Percentiles rank a stretch among this genome's conserved stretches.
Evolutionary conservation across 2,329 filamentous ascomycete genomes (phyloP).

Genomic region (Curvularia verruculosa): DNA sequence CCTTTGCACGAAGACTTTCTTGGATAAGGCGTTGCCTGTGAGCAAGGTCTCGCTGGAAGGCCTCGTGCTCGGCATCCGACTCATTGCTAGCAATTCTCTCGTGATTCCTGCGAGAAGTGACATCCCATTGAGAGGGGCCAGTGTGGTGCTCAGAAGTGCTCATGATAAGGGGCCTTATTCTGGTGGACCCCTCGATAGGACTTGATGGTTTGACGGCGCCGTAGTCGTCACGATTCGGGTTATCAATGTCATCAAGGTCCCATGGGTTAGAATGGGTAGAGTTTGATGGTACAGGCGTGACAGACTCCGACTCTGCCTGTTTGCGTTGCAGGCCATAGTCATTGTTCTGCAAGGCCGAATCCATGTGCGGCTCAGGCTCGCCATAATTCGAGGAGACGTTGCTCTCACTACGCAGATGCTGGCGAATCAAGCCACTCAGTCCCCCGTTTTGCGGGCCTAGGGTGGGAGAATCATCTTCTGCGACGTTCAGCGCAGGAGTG

Average conservation of each 20-base stretch:
- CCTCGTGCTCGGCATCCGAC: constrained; percentile 65
- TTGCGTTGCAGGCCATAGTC: constrained; percentile 39
- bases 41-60: constrained; percentile 75
- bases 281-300: constrained; percentile 54
- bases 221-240: constrained; percentile 45
- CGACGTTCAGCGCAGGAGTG: constrained; percentile 17
- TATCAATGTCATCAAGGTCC: constrained; percentile 60
- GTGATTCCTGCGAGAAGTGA: constrained; percentile 56
- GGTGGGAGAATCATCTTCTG: constrained; percentile 75
- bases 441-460: constrained; percentile 70
- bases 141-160: constrained; percentile 22
- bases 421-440: constrained; percentile 79
- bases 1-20: constrained; percentile 73
- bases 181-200: constrained; percentile 37
- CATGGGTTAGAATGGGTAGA: constrained; percentile 61
- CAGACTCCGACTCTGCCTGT: constrained; percentile 41
- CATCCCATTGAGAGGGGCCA: constrained; percentile 51
- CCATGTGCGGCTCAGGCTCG: constrained; percentile 45
- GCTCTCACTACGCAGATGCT: constrained; percentile 83
- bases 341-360: constrained; percentile 44
- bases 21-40: constrained; percentile 73
- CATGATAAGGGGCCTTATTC: constrained; percentile 15
- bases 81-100: constrained; percentile 58
- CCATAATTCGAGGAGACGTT: constrained; percentile 78
- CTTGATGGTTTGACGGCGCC: constrained; percentile 47